Evolutionary conservation across 1,284 basidiomycete species (phyloP), one percentile per base, ranked within the genome.

Genomic region (Cryptococcus sp.): DNA sequence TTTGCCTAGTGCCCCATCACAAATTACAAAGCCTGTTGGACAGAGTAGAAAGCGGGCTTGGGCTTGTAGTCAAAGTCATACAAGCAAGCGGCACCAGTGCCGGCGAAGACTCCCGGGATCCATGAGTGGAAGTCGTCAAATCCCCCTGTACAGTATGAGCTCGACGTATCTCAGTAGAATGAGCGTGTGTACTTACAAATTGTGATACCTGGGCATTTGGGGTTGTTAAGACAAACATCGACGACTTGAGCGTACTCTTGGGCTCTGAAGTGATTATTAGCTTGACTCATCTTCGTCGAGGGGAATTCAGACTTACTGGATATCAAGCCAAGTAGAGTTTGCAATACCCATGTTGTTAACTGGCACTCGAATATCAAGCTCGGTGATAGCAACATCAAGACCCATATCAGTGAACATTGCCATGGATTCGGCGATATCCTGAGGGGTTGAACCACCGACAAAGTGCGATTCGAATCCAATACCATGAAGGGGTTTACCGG

Each of bases 381-480:
- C 70, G 44, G 70, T 72, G 47, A 72, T 63, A 34, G 70, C 66
- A 7, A 71, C 70, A 23, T 72, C 65, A 8, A 72, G 56, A 23
- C 70, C 70, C 23, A 64, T 49, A 49, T 67, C 67, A 10, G 63
- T 66, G 59, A 71, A 72, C 46, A 55, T 55, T 45, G 60, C 60
- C 67, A 71, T 68, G 44, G 56, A 58, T 32, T 56, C 58, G 1
- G 61, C 53, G 10, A 68, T 49, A 48, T 64, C 61, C n/a, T 53
- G 50, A 10, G 70, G 65, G 2, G 52, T 53, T n/a, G 46, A 14
- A 11, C 68, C 67, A 13, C 65, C 66, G 50, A 69, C 61, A 53
- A 72, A 72, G 58, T 72, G 70, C 10, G 57, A 55, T 47, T 72
- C 64, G 50, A 72, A 66, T 4, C 70, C 70, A 42, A 70, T 62